Percentiles rank a stretch among this genome's conserved stretches.
These are phyloP conservation scores for Pyrenochaeta sp. DNA, from an alignment of 2,329 filamentous ascomycete genomes.

Conservation along the genomic window DNA sequence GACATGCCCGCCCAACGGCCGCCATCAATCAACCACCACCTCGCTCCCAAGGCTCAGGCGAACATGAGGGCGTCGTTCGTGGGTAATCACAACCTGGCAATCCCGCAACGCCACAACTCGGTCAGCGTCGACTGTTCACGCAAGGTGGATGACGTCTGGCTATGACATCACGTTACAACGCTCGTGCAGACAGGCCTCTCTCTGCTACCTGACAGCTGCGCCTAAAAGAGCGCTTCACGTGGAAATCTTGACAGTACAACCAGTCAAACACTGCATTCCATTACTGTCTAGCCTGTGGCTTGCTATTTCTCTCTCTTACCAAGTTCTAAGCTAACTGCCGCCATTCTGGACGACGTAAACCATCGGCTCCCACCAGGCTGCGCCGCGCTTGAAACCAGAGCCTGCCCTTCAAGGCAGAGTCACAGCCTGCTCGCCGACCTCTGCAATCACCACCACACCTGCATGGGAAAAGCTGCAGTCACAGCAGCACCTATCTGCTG, in stretches of 20 bases:
- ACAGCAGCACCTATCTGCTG: constrained; percentile 29
- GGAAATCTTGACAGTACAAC: constrained; percentile 7
- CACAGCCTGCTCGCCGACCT: constrained; percentile 8
- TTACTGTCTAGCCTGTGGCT: constrained; percentile 11
- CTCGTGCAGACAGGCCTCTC: constrained; percentile 2
- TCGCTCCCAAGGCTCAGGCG: too few relatives aligned
- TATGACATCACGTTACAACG: constrained; percentile 8
- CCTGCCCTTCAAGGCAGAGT: constrained; percentile 8
- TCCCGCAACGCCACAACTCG: background rate
- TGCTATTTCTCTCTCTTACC: constrained; percentile 6
- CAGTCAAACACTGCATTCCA: constrained; percentile 18
- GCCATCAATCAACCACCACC: background rate
- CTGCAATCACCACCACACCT: constrained; percentile 18
- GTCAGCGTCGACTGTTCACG: background rate
- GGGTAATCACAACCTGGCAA: background rate
- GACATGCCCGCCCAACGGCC: background rate
- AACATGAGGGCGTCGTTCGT: background rate
- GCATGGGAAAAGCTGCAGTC: constrained; percentile 31
- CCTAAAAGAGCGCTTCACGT: constrained; percentile 7
- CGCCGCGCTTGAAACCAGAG: constrained; percentile 17
- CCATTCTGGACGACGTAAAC: constrained; percentile 22
- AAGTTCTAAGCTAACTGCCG: constrained; percentile 14
- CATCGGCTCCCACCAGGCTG: constrained; percentile 24
- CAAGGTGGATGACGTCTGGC: constrained; percentile 4
- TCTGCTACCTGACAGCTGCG: constrained; percentile 3